phyloP scores from a whole-genome alignment of 1,284 basidiomycete species.

The Puccinia triticina region DNA sequence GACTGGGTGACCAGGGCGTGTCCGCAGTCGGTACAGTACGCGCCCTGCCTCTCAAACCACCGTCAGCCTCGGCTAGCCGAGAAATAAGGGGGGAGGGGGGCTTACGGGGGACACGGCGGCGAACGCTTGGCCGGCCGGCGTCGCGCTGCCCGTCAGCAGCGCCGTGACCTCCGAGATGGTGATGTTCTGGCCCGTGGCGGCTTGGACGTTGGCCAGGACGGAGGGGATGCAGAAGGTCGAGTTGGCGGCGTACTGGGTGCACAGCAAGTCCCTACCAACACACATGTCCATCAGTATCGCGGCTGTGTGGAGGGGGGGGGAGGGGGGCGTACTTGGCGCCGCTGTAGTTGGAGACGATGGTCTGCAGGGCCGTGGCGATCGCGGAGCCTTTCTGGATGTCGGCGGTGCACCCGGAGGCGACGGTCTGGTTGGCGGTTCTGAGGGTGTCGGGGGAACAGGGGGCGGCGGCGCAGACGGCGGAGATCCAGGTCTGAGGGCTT shows the following conservation, averaged over 20 bases:
- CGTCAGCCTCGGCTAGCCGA: not conserved
- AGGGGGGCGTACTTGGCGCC: not conserved
- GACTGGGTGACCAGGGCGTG: constrained; percentile 30
- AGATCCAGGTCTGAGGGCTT: constrained; percentile 43
- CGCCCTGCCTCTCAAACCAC: not conserved
- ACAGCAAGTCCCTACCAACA: constrained; percentile 12
- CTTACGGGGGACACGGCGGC: constrained; percentile 25
- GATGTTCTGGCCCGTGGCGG: not conserved
- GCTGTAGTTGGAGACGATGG: constrained; percentile 29
- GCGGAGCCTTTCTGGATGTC: constrained; percentile 5
- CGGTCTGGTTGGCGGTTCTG: not conserved
- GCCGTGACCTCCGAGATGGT: not conserved
- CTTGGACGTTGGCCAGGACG: constrained; percentile 17
- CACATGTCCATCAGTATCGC: no score
- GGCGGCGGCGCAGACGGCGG: constrained; percentile 1
- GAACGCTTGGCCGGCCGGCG: not conserved
- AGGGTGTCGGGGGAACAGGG: constrained; percentile 28
- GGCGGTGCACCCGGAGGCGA: constrained; percentile 5
- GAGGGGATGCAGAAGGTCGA: constrained; percentile 28
- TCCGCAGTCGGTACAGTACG: constrained; percentile 41
- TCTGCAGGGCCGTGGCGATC: constrained; percentile 3
- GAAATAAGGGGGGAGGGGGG: not conserved
- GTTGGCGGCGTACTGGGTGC: constrained; percentile 38
- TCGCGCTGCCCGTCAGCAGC: not conserved
- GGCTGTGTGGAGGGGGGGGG: not conserved